A percentile compares a stretch with the other conserved stretches of the same genome.
These are phyloP conservation scores for Hanseniaspora jakobsenii DNA, from an alignment of 805 yeast genomes.

Conservation along the genomic window DNA sequence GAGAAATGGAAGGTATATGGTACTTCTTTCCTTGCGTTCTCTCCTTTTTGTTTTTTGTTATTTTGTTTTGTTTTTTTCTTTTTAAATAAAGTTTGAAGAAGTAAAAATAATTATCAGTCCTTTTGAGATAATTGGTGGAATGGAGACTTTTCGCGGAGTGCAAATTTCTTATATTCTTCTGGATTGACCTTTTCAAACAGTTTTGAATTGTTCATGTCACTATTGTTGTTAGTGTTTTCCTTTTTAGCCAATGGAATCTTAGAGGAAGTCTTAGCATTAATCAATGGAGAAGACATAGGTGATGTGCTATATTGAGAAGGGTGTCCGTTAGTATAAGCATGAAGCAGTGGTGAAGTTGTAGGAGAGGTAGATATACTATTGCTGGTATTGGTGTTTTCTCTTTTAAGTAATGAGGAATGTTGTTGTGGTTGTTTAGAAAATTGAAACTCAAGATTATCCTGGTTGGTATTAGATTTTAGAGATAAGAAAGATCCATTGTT, in stretches of 20 bases:
- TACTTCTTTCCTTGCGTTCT: too few relatives aligned
- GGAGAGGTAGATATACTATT: conserved; percentile 16
- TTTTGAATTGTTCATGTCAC: too few relatives aligned
- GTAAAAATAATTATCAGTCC: conserved; percentile 9
- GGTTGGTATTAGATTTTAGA: conserved; percentile 19
- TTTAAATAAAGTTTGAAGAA: background rate
- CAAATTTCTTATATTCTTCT: conserved; percentile 10
- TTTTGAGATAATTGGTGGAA: conserved; percentile 15
- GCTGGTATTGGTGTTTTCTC: conserved; percentile 15
- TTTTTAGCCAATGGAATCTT: too few relatives aligned
- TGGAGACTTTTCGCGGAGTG: conserved; percentile 9
- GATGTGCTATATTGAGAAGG: too few relatives aligned
- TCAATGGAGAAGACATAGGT: too few relatives aligned
- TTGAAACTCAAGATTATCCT: conserved; percentile 15
- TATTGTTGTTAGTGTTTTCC: too few relatives aligned
- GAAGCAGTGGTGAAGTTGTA: conserved; percentile 17
- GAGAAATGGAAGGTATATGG: too few relatives aligned
- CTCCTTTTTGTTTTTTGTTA: background rate
- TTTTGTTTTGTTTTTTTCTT: background rate
- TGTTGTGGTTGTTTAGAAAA: conserved; percentile 14
- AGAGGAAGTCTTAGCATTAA: too few relatives aligned
- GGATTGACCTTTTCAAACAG: conserved; percentile 13
- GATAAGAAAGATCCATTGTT: conserved; percentile 18
- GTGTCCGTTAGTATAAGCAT: too few relatives aligned
- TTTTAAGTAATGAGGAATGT: conserved; percentile 14